A percentile compares a stretch with the other conserved stretches of the same genome.
Conservation (phyloP, 768 basidiomycete genomes). For the Hygrophorus russula region DNA sequence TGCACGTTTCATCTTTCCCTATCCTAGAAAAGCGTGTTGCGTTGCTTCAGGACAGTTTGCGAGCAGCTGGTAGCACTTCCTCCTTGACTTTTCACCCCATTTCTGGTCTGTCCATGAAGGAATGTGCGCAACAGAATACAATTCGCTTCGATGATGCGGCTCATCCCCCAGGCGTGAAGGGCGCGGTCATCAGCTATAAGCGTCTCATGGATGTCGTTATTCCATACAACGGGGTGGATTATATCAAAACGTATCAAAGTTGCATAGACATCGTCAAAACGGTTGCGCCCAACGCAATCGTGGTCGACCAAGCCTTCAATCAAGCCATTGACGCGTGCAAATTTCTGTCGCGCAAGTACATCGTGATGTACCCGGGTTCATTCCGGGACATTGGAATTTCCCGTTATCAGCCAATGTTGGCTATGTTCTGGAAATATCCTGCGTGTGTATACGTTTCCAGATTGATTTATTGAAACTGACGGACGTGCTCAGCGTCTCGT, state of each 20-base stretch:
- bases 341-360: not conserved
- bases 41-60: constrained; percentile 1
- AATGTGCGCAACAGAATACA: not conserved
- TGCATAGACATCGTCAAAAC: not conserved
- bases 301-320: not conserved
- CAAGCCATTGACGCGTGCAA: not conserved
- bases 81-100: not conserved
- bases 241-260: not conserved
- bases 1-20: constrained; percentile 5
- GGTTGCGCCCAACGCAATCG: not conserved
- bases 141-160: not conserved
- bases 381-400: not conserved
- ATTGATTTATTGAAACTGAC: not conserved
- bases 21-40: constrained; percentile 5
- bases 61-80: not conserved
- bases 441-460: not conserved
- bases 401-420: not conserved
- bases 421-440: not conserved
- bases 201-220: not conserved
- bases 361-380: not conserved
- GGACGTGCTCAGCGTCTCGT: not conserved
- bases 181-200: not conserved
- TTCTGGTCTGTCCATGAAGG: not conserved
- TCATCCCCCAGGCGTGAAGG: not conserved
- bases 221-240: not conserved